A percentile compares a stretch with the other conserved stretches of the same genome.
Evolutionary conservation across 176 grass and related monocot genomes (phyloP).

Genomic region (Ananas comosus): DNA sequence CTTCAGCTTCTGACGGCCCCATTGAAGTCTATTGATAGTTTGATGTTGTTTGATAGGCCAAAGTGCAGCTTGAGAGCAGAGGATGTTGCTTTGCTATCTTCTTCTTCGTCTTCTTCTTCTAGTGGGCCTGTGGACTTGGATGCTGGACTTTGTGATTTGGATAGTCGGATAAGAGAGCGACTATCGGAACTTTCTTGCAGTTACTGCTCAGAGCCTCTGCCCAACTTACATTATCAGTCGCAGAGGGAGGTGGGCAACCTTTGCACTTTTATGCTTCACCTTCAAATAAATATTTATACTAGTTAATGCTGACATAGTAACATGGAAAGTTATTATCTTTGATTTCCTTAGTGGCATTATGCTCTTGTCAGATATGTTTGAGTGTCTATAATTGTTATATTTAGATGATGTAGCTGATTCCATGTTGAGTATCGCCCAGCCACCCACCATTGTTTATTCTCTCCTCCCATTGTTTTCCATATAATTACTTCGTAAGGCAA

Average conservation of each 20-base stretch:
- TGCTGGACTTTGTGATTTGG: conserved; percentile 48
- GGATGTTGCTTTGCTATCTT: conserved; percentile 31
- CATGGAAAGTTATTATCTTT: not conserved
- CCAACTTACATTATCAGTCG: conserved; percentile 61
- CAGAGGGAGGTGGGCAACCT: conserved; percentile 66
- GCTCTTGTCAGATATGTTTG: not conserved
- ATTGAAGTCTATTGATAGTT: conserved; percentile 78
- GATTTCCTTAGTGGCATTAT: not conserved
- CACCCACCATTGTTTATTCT: too few species aligned
- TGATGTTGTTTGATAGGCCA: conserved; percentile 83
- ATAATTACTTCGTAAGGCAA: too few species aligned
- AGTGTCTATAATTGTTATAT: conserved; percentile 1
- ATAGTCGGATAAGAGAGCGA: conserved; percentile 54
- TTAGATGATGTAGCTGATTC: conserved; percentile 5
- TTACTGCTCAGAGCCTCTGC: conserved; percentile 53
- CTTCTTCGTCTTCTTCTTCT: conserved; percentile 29
- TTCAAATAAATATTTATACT: not conserved
- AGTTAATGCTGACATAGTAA: not conserved
- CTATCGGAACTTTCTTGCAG: conserved; percentile 68
- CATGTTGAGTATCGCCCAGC: too few species aligned
- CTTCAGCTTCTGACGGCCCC: conserved; percentile 60
- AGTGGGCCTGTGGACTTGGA: conserved; percentile 29
- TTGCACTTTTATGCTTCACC: not conserved
- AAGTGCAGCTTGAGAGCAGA: conserved; percentile 69
- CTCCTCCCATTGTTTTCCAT: too few species aligned